Conservation (phyloP, 768 basidiomycete genomes). For the Galerina sulciceps region DNA sequence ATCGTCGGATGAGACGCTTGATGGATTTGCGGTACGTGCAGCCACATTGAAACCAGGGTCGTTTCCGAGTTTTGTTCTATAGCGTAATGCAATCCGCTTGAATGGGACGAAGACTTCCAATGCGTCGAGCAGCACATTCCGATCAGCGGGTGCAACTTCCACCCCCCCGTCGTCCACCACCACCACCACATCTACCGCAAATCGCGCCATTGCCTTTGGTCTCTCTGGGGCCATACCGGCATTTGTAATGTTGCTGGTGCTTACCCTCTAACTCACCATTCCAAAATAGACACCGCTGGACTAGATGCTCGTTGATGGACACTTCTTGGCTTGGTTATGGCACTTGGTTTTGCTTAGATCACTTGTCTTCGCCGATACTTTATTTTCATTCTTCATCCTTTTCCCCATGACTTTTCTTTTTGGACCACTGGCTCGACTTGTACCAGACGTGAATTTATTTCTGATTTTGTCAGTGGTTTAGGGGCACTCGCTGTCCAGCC, state of each 20-base stretch:
- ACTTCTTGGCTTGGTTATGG: neutral
- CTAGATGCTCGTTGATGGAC: neutral
- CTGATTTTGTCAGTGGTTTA: neutral
- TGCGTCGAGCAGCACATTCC: constrained; percentile 8
- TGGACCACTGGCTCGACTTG: no score
- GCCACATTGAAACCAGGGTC: constrained; percentile 1
- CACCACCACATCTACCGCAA: constrained; percentile 17
- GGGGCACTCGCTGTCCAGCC: no score
- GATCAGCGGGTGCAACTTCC: constrained; percentile 5
- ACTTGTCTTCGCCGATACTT: neutral
- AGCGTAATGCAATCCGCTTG: constrained; percentile 62
- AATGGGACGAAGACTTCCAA: constrained; percentile 46
- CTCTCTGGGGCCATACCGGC: constrained; percentile 15
- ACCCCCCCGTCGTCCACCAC: constrained; percentile 11
- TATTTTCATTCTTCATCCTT: neutral
- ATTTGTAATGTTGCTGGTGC: constrained; percentile 9
- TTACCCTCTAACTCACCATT: constrained; percentile 11
- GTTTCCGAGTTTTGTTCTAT: constrained; percentile 2
- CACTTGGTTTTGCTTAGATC: neutral
- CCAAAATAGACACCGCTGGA: neutral
- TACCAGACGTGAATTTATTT: neutral
- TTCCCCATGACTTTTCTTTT: no score
- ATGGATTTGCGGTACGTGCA: constrained; percentile 48
- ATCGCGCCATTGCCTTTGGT: constrained; percentile 18
- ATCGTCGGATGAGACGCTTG: constrained; percentile 43